Percentiles rank a stretch among this genome's conserved stretches.
Conservation (phyloP, 2,329 filamentous ascomycete species). For the Didymella pinodella region DNA sequence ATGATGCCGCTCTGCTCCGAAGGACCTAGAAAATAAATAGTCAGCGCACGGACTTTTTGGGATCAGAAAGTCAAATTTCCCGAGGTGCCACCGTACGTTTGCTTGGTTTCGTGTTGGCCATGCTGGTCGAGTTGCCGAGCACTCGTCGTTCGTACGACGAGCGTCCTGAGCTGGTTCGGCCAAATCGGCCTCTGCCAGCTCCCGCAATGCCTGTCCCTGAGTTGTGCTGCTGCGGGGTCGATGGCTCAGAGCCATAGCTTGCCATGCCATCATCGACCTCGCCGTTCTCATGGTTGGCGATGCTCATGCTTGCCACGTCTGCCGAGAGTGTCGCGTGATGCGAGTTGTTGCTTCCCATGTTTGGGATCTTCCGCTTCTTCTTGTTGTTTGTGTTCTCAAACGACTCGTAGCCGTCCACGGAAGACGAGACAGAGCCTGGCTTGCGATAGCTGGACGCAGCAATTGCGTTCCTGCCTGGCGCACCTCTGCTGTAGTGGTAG, state of each 20-base stretch:
- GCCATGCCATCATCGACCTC: constrained; percentile 57
- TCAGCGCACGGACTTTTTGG: constrained; percentile 47
- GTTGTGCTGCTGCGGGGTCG: constrained; percentile 60
- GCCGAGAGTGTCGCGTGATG: constrained; percentile 66
- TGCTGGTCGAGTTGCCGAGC: constrained; percentile 53
- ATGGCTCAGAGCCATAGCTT: constrained; percentile 64
- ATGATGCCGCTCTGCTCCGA: constrained; percentile 79
- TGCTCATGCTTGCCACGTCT: constrained; percentile 70
- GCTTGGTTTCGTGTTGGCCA: constrained; percentile 55
- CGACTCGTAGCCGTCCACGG: constrained; percentile 89
- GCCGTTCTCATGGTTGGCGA: constrained; percentile 56
- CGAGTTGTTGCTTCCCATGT: constrained; percentile 73
- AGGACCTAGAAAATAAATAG: constrained; percentile 48
- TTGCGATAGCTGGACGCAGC: constrained; percentile 48
- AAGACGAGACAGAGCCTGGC: constrained; percentile 69
- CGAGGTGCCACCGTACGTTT: constrained; percentile 49
- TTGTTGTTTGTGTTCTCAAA: constrained; percentile 99
- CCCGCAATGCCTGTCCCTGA: constrained; percentile 77
- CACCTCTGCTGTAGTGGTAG: constrained; percentile 48
- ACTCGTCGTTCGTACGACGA: constrained; percentile 52
- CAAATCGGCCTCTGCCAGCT: constrained; percentile 82
- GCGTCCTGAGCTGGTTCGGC: constrained; percentile 61
- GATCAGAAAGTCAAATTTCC: constrained; percentile 32
- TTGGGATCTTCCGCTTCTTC: constrained; percentile 98
- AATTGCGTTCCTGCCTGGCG: constrained; percentile 35